Conservation (phyloP, 2,329 filamentous ascomycete genomes). For the Epichloe amarillans region DNA sequence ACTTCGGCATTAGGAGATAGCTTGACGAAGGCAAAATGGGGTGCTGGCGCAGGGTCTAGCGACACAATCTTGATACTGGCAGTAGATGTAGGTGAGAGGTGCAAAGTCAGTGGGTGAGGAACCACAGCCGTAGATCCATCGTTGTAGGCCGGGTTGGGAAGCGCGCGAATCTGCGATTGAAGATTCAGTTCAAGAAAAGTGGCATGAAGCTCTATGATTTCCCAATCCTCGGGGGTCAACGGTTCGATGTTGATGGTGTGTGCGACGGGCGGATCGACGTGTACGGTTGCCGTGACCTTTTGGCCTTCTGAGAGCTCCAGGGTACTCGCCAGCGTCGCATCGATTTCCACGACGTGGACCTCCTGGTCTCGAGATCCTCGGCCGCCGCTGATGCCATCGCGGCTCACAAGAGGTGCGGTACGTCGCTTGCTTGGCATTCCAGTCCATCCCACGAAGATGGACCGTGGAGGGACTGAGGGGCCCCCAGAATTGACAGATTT, state of each 20-base stretch:
- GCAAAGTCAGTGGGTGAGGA: slow-evolving; percentile 73
- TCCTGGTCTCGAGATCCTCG: slow-evolving; percentile 62
- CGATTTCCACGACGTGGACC: slow-evolving; percentile 66
- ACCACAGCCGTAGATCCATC: slow-evolving; percentile 35
- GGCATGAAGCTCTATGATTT: slow-evolving; percentile 95
- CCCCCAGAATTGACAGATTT: slow-evolving; percentile 33
- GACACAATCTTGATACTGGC: slow-evolving; percentile 81
- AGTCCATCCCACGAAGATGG: slow-evolving; percentile 88
- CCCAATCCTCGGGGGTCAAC: slow-evolving; percentile 87
- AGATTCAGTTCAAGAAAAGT: slow-evolving; percentile 92
- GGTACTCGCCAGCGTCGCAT: slow-evolving; percentile 67
- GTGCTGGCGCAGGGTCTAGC: slow-evolving; percentile 58
- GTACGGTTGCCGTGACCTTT: slow-evolving; percentile 58
- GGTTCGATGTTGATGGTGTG: slow-evolving; percentile 97
- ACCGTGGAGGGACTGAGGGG: slow-evolving; percentile 42
- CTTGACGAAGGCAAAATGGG: slow-evolving; percentile 70
- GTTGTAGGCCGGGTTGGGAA: slow-evolving; percentile 69
- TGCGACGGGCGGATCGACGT: slow-evolving; percentile 79
- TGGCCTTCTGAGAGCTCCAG: slow-evolving; percentile 70
- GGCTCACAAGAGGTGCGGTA: slow-evolving; percentile 56
- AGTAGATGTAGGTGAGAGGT: slow-evolving; percentile 88
- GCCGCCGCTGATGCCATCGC: slow-evolving; percentile 54
- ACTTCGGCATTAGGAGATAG: slow-evolving; percentile 91
- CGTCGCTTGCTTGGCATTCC: slow-evolving; percentile 91
- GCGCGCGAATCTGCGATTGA: slow-evolving; percentile 77